phyloP scores from a whole-genome alignment of 345 rosid species.

The Eucalyptus cloeziana region DNA sequence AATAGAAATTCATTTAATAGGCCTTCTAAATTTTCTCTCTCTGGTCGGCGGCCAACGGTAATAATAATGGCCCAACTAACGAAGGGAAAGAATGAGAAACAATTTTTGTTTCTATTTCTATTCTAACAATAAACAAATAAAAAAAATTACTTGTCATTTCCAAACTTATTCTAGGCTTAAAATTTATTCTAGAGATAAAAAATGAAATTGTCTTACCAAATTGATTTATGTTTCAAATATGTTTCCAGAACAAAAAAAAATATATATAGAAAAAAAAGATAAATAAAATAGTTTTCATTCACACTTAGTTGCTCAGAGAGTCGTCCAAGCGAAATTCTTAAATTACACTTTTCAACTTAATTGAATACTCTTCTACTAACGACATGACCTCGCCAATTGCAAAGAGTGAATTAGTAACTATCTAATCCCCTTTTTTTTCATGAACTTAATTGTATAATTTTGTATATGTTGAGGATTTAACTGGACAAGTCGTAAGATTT shows the following conservation, averaged over 20 bases:
- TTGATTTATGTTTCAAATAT: no score
- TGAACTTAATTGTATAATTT: neutral
- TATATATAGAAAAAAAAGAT: no score
- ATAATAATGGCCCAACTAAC: no score
- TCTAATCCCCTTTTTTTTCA: neutral
- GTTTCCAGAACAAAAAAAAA: no score
- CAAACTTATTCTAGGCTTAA: no score
- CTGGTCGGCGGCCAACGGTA: accelerated
- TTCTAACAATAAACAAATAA: no score
- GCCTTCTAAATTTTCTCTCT: no score
- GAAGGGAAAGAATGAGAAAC: neutral
- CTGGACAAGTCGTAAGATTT: accelerated
- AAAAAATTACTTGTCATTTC: neutral
- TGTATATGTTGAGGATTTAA: neutral
- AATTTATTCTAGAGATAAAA: no score
- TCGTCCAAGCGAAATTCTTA: neutral
- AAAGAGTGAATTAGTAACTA: neutral
- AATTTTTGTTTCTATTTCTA: neutral
- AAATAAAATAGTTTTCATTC: neutral
- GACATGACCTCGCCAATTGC: neutral
- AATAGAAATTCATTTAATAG: accelerated
- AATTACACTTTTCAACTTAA: neutral
- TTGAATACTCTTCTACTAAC: neutral
- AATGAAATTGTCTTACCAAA: no score
- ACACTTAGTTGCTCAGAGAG: neutral